Conservation (phyloP, 257 asterid species). For the Ajuga chamaepitys region DNA sequence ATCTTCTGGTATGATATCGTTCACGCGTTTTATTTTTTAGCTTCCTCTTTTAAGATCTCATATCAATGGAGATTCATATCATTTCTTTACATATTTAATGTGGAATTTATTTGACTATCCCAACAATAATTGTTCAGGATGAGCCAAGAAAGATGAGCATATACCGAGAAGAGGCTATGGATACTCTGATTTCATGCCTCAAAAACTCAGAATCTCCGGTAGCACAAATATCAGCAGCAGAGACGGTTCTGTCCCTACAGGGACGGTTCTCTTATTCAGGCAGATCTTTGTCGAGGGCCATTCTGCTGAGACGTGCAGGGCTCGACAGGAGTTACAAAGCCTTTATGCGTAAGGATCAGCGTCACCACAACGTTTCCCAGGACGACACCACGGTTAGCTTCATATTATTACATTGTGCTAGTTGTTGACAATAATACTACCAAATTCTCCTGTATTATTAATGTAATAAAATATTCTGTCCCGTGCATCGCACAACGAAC, state of each 20-base stretch:
- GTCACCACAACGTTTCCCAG: conserved; percentile 23
- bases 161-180: conserved; percentile 80
- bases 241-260: conserved; percentile 55
- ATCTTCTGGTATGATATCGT: conserved; percentile 77
- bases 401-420: no score
- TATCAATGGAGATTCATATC: not conserved
- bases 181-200: conserved; percentile 60
- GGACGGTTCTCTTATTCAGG: conserved; percentile 85
- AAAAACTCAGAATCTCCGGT: conserved; percentile 50
- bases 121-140: no score
- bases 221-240: conserved; percentile 68
- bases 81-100: not conserved
- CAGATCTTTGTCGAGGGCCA: conserved; percentile 51
- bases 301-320: conserved; percentile 68
- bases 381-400: conserved; percentile 44
- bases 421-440: no score
- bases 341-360: conserved; percentile 42
- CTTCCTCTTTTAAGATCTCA: not conserved
- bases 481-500: no score
- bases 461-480: no score
- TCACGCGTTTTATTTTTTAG: no score
- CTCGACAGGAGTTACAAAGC: conserved; percentile 37
- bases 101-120: no score
- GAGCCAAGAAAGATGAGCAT: conserved; percentile 94
- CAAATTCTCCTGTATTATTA: no score